Conservation (phyloP, 805 yeast genomes). For the Metschnikowia lachancei region DNA sequence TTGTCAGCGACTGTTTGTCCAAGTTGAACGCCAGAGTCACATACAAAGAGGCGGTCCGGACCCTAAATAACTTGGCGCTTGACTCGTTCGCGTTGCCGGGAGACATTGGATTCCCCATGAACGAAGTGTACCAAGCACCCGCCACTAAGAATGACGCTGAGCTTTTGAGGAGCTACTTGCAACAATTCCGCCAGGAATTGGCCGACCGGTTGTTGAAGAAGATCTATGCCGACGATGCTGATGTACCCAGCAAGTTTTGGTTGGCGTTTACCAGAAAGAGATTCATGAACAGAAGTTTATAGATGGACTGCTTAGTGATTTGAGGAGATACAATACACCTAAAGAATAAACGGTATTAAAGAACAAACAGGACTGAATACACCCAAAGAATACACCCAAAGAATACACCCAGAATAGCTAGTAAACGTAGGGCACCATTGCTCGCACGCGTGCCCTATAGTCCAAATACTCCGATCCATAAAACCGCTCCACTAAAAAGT, state of each 20-base stretch:
- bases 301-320: constrained; percentile 2
- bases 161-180: constrained; percentile 73
- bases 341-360: no score
- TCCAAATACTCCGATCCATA: constrained; percentile 29
- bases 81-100: constrained; percentile 93
- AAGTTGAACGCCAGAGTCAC: constrained; percentile 50
- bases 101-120: constrained; percentile 90
- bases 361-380: no score
- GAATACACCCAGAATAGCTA: not conserved
- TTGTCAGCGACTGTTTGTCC: constrained; percentile 78
- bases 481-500: constrained; percentile 24
- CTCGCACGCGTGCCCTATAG: constrained; percentile 25
- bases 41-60: constrained; percentile 58
- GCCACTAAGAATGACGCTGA: constrained; percentile 72
- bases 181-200: constrained; percentile 93
- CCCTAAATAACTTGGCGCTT: constrained; percentile 79
- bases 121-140: constrained; percentile 74
- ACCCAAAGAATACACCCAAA: no score
- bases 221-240: constrained; percentile 59
- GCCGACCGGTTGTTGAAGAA: constrained; percentile 75
- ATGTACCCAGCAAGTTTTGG: constrained; percentile 86
- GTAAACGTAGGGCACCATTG: constrained; percentile 30
- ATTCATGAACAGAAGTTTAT: constrained; percentile 90
- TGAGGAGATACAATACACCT: not conserved
- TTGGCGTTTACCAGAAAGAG: constrained; percentile 90